Conservation (phyloP, 2,329 filamentous ascomycete species). For the Ilyonectria sp. region DNA sequence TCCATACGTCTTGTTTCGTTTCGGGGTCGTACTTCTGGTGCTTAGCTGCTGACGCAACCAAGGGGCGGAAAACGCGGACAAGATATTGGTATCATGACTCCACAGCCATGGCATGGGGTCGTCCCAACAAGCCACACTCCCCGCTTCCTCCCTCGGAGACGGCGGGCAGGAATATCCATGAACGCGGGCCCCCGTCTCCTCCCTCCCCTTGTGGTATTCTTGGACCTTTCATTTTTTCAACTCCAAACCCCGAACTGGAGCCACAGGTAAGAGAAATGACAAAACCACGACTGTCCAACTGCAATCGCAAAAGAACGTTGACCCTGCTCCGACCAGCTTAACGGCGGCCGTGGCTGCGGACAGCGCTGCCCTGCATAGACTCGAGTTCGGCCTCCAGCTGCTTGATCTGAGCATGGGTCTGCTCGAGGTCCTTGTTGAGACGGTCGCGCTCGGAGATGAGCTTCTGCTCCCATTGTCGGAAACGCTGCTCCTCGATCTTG, state of each 20-base stretch:
- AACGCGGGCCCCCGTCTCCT: conserved; percentile 42
- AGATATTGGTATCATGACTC: conserved; percentile 47
- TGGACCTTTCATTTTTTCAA: conserved; percentile 53
- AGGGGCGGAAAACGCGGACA: conserved; percentile 43
- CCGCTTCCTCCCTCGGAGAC: conserved; percentile 34
- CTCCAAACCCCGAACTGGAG: conserved; percentile 54
- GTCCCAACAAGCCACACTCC: conserved; percentile 35
- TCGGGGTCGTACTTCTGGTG: conserved; percentile 40
- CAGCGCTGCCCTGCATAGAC: conserved; percentile 89
- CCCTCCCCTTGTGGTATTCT: conserved; percentile 50
- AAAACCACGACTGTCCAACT: conserved; percentile 49
- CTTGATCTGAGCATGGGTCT: conserved; percentile 96
- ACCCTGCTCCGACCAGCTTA: conserved; percentile 62
- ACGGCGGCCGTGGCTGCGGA: conserved; percentile 93
- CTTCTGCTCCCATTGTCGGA: conserved; percentile 99
- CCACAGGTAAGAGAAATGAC: conserved; percentile 47
- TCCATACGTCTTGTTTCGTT: conserved; percentile 48
- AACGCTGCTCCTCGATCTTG: conserved; percentile 99
- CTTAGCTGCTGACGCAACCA: conserved; percentile 43
- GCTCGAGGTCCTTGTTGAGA: conserved; percentile 99
- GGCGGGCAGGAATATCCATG: conserved; percentile 51
- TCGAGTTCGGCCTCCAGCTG: conserved; percentile 93
- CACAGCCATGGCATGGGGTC: conserved; percentile 41
- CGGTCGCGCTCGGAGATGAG: conserved; percentile 98
- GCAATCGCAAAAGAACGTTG: conserved; percentile 45